phyloP scores from a whole-genome alignment of 768 basidiomycete genomes.

The Mycena chlorophos region DNA sequence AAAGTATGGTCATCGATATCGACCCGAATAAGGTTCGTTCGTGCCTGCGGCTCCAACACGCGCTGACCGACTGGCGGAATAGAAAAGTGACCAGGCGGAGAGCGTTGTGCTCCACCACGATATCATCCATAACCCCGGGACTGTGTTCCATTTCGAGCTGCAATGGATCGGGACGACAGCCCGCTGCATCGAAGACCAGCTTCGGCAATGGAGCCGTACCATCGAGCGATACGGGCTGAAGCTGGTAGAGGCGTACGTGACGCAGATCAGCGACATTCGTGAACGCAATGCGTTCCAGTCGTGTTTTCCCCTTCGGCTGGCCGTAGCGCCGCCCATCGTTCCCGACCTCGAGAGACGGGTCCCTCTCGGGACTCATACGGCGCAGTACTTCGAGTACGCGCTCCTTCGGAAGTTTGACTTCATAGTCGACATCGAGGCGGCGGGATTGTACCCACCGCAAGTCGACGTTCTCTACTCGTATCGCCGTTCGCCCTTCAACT shows the following conservation, averaged over 20 bases:
- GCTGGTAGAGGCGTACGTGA: slow-evolving; percentile 91
- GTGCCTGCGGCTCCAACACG: slow-evolving; percentile 4
- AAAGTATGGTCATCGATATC: slow-evolving; percentile 89
- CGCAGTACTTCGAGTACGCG: slow-evolving; percentile 79
- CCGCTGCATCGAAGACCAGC: slow-evolving; percentile 83
- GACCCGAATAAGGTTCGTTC: slow-evolving; percentile 67
- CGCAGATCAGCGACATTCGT: slow-evolving; percentile 85
- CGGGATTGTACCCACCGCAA: slow-evolving; percentile 71
- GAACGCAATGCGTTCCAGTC: slow-evolving; percentile 89
- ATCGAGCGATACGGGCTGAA: slow-evolving; percentile 89
- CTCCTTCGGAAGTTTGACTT: slow-evolving; percentile 78
- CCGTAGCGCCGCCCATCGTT: slow-evolving; percentile 69
- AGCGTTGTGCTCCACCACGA: slow-evolving; percentile 89
- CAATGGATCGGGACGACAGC: slow-evolving; percentile 97
- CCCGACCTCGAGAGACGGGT: slow-evolving; percentile 67
- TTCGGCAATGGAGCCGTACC: slow-evolving; percentile 76
- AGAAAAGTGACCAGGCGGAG: slow-evolving; percentile 88
- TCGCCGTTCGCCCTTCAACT: slow-evolving; percentile 70
- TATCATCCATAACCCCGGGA: slow-evolving; percentile 91
- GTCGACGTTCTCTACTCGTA: slow-evolving; percentile 90
- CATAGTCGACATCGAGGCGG: slow-evolving; percentile 81
- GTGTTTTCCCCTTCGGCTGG: slow-evolving; percentile 81
- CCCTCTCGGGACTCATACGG: slow-evolving; percentile 63
- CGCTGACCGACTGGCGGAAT: not conserved
- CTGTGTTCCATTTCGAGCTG: slow-evolving; percentile 94